These are phyloP conservation scores for Ehretia macrophylla DNA, from an alignment of 257 asterid species.

Conservation along the genomic window DNA sequence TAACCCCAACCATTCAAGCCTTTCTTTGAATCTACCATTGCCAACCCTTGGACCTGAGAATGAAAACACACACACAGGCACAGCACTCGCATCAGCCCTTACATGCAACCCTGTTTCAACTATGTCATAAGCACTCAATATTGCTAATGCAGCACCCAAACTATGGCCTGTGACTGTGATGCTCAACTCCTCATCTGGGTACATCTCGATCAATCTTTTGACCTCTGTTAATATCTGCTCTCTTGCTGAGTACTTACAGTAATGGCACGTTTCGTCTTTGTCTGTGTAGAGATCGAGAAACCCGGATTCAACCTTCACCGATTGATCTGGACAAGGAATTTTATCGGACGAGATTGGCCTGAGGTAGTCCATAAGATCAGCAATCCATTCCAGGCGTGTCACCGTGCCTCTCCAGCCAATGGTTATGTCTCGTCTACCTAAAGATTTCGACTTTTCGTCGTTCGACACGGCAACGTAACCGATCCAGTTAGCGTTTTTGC, in stretches of 20 bases:
- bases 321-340: conserved; percentile 18
- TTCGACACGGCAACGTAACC: conserved; percentile 30
- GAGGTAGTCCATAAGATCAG: conserved; percentile 22
- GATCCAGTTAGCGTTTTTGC: conserved; percentile 33
- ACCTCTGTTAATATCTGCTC: conserved; percentile 24
- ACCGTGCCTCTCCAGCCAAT: conserved; percentile 28
- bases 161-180: conserved; percentile 30
- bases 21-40: conserved; percentile 35
- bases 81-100: conserved; percentile 3
- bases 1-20: conserved; percentile 33
- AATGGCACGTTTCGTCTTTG: conserved; percentile 21
- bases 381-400: conserved; percentile 23
- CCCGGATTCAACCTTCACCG: conserved; percentile 28
- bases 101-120: conserved; percentile 21
- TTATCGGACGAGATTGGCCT: conserved; percentile 9
- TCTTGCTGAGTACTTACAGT: conserved; percentile 25
- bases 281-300: conserved; percentile 29
- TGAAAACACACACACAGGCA: conserved; percentile 35
- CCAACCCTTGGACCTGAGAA: conserved; percentile 59
- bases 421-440: conserved; percentile 20
- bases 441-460: conserved; percentile 12
- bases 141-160: conserved; percentile 25
- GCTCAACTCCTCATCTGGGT: conserved; percentile 20
- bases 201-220: conserved; percentile 18
- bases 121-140: conserved; percentile 26